A percentile compares a stretch with the other conserved stretches of the same genome.
Conservation (phyloP, 1,139 yeast genomes). For the Nakaseomyces delphensis region DNA sequence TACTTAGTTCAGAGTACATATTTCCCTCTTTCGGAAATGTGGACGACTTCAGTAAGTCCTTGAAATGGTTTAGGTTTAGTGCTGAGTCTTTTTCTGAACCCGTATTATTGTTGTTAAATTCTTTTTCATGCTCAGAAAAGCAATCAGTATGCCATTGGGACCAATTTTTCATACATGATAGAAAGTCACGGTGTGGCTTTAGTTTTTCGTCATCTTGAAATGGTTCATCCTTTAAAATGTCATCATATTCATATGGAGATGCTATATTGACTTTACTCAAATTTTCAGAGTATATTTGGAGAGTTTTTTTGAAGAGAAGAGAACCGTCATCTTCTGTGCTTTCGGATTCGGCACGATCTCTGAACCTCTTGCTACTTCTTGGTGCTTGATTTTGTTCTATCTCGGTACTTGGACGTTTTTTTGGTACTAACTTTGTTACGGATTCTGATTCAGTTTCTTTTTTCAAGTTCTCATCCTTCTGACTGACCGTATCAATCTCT, state of each 20-base stretch:
- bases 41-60: slow-evolving; percentile 26
- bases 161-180: slow-evolving; percentile 38
- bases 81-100: slow-evolving; percentile 15
- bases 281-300: slow-evolving; percentile 4
- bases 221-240: slow-evolving; percentile 2
- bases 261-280: slow-evolving; percentile 15
- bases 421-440: slow-evolving; percentile 4
- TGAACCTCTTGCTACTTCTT: slow-evolving; percentile 35
- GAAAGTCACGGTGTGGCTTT: slow-evolving; percentile 30
- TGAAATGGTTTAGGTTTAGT: slow-evolving; percentile 18
- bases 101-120: slow-evolving; percentile 5
- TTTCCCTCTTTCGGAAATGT: slow-evolving; percentile 20
- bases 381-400: slow-evolving; percentile 22
- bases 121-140: slow-evolving; percentile 27
- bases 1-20: slow-evolving; percentile 5
- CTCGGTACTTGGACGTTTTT: slow-evolving; percentile 11
- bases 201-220: not conserved
- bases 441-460: not conserved
- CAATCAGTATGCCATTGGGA: slow-evolving; percentile 33
- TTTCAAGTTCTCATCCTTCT: slow-evolving; percentile 7
- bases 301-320: not conserved
- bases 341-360: slow-evolving; percentile 29
- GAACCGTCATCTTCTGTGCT: slow-evolving; percentile 19
- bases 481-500: too few relatives aligned
- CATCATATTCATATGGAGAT: not conserved